phyloP scores from a whole-genome alignment of 352 stramenopile species.

The Phytophthora tentaculata region DNA sequence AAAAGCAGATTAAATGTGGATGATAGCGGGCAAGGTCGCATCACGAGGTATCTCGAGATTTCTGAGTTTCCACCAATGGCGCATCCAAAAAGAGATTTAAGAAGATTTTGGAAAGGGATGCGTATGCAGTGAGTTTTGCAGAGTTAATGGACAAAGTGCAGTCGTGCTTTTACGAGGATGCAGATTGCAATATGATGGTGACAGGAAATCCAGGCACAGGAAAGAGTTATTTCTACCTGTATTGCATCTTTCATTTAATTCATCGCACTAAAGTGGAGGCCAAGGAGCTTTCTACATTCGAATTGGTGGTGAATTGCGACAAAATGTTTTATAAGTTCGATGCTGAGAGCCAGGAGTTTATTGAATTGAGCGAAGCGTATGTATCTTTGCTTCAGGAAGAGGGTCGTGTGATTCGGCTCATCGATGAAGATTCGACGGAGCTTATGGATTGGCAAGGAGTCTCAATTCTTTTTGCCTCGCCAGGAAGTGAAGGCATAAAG shows the following conservation, averaged over 20 bases:
- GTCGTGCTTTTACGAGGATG: neutral
- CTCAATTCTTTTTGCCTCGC: neutral
- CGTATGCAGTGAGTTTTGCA: constrained; percentile 15
- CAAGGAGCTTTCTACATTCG: constrained; percentile 15
- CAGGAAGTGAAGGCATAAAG: neutral
- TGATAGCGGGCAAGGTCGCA: neutral
- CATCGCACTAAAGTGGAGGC: neutral
- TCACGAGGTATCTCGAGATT: constrained; percentile 21
- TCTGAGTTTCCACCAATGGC: constrained; percentile 10
- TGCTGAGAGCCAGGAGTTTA: constrained; percentile 3
- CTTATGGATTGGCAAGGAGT: neutral
- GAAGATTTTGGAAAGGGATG: constrained; percentile 16
- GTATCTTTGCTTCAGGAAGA: neutral
- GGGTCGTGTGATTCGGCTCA: neutral
- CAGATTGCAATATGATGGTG: constrained; percentile 2
- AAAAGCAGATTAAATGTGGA: constrained; percentile 8
- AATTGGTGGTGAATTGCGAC: constrained; percentile 26
- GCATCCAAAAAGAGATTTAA: constrained; percentile 3
- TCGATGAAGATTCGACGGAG: neutral
- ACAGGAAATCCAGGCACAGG: neutral
- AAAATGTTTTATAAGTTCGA: constrained; percentile 13
- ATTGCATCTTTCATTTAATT: constrained; percentile 21
- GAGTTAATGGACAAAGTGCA: constrained; percentile 13
- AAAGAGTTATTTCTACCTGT: neutral
- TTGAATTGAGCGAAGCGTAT: constrained; percentile 5